Percentiles rank a stretch among this genome's conserved stretches.
These are phyloP conservation scores for Batrachochytrium dendrobatidis DNA, from an alignment of 371 early-diverging fungal species.

Conservation along the genomic window DNA sequence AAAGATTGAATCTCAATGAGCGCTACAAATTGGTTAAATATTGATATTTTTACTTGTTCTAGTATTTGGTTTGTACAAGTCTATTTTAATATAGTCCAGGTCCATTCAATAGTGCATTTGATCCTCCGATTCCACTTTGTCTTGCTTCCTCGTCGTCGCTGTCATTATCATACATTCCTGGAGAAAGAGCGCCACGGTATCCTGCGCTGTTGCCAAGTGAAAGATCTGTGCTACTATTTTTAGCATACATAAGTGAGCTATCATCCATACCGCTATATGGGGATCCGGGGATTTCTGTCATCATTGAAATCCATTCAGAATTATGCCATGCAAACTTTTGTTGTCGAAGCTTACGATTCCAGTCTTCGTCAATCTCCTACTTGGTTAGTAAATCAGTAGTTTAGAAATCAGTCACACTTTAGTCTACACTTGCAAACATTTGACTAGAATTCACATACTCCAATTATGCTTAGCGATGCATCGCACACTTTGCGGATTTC, in stretches of 20 bases:
- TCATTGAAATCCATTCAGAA: constrained; percentile 38
- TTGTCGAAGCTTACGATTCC: constrained; percentile 34
- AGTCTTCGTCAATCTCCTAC: constrained; percentile 43
- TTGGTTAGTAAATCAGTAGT: not conserved
- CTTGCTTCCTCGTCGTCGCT: constrained; percentile 11
- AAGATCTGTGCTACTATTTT: constrained; percentile 3
- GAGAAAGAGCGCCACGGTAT: not conserved
- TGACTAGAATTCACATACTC: constrained; percentile 21
- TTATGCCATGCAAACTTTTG: constrained; percentile 53
- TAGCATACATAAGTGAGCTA: constrained; percentile 7
- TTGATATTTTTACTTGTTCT: no score
- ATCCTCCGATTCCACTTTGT: constrained; percentile 26
- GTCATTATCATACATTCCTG: constrained; percentile 16
- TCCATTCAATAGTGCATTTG: constrained; percentile 29
- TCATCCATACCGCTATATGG: constrained; percentile 4
- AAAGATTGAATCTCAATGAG: no score
- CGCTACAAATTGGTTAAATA: no score
- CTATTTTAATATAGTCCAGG: no score
- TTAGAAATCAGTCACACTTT: not conserved
- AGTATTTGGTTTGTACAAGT: no score
- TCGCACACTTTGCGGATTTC: constrained; percentile 46
- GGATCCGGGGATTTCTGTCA: constrained; percentile 17
- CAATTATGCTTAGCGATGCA: constrained; percentile 40
- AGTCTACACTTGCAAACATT: not conserved
- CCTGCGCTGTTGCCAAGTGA: constrained; percentile 4